Percentiles rank a stretch among this genome's conserved stretches.
Evolutionary conservation across 139 green algal species (phyloP).

Genomic region (Marvania coccoides): DNA sequence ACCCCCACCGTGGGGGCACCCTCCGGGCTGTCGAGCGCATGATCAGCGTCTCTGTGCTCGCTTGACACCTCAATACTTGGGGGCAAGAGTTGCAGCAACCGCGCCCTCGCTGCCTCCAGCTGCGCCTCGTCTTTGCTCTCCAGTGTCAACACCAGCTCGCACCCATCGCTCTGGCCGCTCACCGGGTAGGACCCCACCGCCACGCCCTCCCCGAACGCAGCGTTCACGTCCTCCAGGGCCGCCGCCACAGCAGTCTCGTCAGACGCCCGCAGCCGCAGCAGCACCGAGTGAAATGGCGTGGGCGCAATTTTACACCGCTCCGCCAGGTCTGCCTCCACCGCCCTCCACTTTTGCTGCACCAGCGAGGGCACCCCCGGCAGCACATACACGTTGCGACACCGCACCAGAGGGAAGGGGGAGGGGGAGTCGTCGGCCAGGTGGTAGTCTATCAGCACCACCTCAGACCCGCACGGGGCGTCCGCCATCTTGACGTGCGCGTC

Average conservation of each 20-base stretch:
- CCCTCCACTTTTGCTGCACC: slow-evolving; percentile 60
- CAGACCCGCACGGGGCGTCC: slow-evolving; percentile 41
- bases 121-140: slow-evolving; percentile 42
- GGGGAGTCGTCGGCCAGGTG: slow-evolving; percentile 7
- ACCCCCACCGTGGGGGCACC: not conserved
- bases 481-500: slow-evolving; percentile 82
- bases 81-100: not conserved
- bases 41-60: not conserved
- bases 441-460: slow-evolving; percentile 42
- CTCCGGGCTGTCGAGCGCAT: not conserved
- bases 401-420: slow-evolving; percentile 66
- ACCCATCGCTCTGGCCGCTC: slow-evolving; percentile 34
- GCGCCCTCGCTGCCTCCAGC: slow-evolving; percentile 4
- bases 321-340: slow-evolving; percentile 35
- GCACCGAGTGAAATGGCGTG: slow-evolving; percentile 51
- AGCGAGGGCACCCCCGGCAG: slow-evolving; percentile 72
- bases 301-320: slow-evolving; percentile 3
- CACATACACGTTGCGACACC: slow-evolving; percentile 72
- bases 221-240: slow-evolving; percentile 38
- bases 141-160: slow-evolving; percentile 45
- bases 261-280: slow-evolving; percentile 28
- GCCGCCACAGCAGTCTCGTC: slow-evolving; percentile 42
- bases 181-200: slow-evolving; percentile 58
- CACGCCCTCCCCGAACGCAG: slow-evolving; percentile 34
- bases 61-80: not conserved